These are phyloP conservation scores for Intubia oerlemansii DNA, from an alignment of 2,329 filamentous ascomycete genomes.

Conservation along the genomic window DNA sequence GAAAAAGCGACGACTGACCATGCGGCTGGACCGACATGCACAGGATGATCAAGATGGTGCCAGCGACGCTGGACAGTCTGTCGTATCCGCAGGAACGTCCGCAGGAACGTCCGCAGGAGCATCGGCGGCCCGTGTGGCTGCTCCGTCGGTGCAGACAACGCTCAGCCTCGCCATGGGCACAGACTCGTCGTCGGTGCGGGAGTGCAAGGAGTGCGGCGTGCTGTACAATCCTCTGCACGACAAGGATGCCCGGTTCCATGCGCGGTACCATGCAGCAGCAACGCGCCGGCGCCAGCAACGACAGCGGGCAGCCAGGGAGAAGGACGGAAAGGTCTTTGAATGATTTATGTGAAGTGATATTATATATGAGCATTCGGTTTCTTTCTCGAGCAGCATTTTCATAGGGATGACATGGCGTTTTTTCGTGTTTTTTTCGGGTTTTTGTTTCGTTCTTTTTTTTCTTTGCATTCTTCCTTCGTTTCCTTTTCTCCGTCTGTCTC, in stretches of 20 bases:
- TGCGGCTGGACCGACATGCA: constrained; percentile 4
- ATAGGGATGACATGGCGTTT: too few species aligned
- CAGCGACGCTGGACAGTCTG: neutral
- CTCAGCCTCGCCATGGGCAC: constrained; percentile 17
- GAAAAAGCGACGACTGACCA: constrained; percentile 7
- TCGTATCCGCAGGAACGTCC: too few species aligned
- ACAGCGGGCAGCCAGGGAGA: too few species aligned
- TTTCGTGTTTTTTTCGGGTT: too few species aligned
- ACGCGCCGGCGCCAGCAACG: too few species aligned
- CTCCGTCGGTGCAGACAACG: constrained; percentile 19
- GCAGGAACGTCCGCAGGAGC: neutral
- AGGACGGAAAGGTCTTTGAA: too few species aligned
- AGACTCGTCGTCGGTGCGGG: constrained; percentile 13
- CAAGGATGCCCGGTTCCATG: constrained; percentile 20
- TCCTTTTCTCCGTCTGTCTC: too few species aligned
- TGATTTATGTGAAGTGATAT: too few species aligned
- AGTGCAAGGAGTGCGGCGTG: constrained; percentile 21
- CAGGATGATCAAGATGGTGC: neutral
- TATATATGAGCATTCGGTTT: too few species aligned
- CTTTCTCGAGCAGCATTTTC: too few species aligned
- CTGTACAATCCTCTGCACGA: constrained; percentile 23
- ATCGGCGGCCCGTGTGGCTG: neutral
- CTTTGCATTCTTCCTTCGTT: too few species aligned
- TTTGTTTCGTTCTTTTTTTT: too few species aligned
- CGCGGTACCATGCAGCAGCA: constrained; percentile 16